Conservation (phyloP, 768 basidiomycete species). For the Boletus vinaceobasis region DNA sequence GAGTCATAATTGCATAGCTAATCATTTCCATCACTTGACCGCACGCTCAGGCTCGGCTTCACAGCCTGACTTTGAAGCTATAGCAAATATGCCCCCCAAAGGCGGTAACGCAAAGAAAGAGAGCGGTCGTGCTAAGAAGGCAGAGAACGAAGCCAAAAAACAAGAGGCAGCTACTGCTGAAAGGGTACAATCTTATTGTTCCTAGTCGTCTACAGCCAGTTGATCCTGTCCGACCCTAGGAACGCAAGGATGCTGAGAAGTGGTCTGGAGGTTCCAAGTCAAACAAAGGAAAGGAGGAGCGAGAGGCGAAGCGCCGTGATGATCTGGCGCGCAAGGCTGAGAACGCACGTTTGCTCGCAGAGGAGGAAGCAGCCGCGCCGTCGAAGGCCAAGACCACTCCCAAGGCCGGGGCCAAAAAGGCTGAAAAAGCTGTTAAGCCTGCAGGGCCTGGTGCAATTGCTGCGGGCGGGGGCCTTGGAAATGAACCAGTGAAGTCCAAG, state of each 20-base stretch:
- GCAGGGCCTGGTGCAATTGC: slow-evolving; percentile 85
- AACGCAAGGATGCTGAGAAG: slow-evolving; percentile 62
- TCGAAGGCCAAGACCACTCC: slow-evolving; percentile 61
- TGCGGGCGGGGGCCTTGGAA: slow-evolving; percentile 55
- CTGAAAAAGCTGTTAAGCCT: slow-evolving; percentile 49
- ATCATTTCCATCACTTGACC: background rate
- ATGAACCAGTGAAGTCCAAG: slow-evolving; percentile 22
- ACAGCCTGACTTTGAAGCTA: slow-evolving; percentile 3
- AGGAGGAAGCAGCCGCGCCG: slow-evolving; percentile 69
- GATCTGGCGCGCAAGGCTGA: slow-evolving; percentile 86
- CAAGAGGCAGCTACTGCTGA: slow-evolving; percentile 56
- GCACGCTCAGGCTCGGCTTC: background rate
- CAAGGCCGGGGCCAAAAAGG: slow-evolving; percentile 61
- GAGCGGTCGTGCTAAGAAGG: slow-evolving; percentile 84
- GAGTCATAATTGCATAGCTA: slow-evolving; percentile 20
- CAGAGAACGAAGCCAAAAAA: slow-evolving; percentile 86
- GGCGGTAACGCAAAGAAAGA: slow-evolving; percentile 92
- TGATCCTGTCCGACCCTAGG: slow-evolving; percentile 40
- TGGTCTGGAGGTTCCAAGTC: slow-evolving; percentile 70
- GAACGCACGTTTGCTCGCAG: slow-evolving; percentile 79
- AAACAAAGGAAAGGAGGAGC: slow-evolving; percentile 66
- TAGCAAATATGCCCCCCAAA: slow-evolving; percentile 73
- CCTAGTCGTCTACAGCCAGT: background rate
- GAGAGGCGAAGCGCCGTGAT: slow-evolving; percentile 76
- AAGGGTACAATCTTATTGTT: slow-evolving; percentile 41